Base-by-base conservation (phyloP, 192 early-diverging fungal genomes). In the Anaeromyces robustus region DNA sequence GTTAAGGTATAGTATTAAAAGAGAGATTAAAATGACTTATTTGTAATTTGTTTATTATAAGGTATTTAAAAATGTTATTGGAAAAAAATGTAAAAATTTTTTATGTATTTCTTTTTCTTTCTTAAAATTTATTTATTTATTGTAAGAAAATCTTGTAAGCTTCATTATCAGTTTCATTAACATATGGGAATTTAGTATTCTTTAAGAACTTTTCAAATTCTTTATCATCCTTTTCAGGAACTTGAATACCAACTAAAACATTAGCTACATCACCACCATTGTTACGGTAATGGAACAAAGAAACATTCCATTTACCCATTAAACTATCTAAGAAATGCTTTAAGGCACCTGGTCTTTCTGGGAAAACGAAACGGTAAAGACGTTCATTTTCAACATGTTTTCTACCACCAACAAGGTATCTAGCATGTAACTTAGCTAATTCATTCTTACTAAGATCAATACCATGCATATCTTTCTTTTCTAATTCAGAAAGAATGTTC, bases 211-310 rank as follows among this genome's bases (percentile, higher is more conserved):
- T 82, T 80, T 92, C 90, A 84, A 99, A 95, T 16, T 85, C 86
- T 12, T 86, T 86, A 16, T 84, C 84, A 39, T 89, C 89, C 22
- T 87, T 84, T 29, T 89, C 86, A 18, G 94, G 93, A 28, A 98
- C 96, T 85, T 99, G 97, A 77, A 99, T 90, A 29, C 97, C 98
- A 12, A 94, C 92, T 81, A 98, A 84, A 7, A 98, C 96, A 84
- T 94, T 94, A 32, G 94, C 96, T 83, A 97, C 93, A 83, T 99
- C 97, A 34, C 82, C 93, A 34, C 98, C 98, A 86, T 96, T 94
- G 86, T 98, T 97, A 78, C 96, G 89, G 87, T 98, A 98, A 86
- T 98, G 97, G 89, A 98, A 98, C 30, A 98, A 88, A 28, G 95
- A 92, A 26, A 96, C 93, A 85, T 93, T 93, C 92, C 90, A 94